Percentiles rank a stretch among this genome's conserved stretches.
Conservation (phyloP, 176 grass and related monocot species). For the Luzula sylvatica region DNA sequence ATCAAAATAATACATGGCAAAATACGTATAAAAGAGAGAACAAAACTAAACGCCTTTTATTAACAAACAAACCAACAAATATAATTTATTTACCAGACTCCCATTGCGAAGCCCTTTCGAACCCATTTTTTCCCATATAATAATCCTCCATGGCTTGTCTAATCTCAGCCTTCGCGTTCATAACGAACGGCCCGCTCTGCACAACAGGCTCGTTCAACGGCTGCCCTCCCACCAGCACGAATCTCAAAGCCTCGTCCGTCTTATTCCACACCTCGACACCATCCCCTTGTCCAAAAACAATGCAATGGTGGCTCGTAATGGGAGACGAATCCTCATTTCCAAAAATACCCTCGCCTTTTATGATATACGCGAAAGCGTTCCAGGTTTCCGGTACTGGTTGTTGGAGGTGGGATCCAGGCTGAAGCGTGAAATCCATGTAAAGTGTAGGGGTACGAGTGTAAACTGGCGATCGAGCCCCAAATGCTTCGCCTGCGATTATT, state of each 20-base stretch:
- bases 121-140: slow-evolving; percentile 47
- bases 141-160: slow-evolving; percentile 68
- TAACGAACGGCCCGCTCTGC: slow-evolving; percentile 70
- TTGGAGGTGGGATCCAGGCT: slow-evolving; percentile 36
- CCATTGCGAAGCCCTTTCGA: slow-evolving; percentile 60
- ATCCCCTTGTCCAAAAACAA: slow-evolving; percentile 51
- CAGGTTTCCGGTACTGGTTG: slow-evolving; percentile 50
- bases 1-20: too few relatives aligned
- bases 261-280: slow-evolving; percentile 59
- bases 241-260: slow-evolving; percentile 57
- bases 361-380: slow-evolving; percentile 75
- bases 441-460: slow-evolving; percentile 72
- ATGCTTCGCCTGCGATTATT: slow-evolving; percentile 79
- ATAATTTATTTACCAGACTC: slow-evolving; percentile 6
- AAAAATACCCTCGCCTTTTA: slow-evolving; percentile 72
- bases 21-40: too few relatives aligned
- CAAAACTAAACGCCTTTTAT: too few relatives aligned
- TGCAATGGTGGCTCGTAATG: slow-evolving; percentile 34
- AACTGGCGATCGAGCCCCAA: slow-evolving; percentile 65
- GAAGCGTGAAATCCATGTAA: slow-evolving; percentile 77
- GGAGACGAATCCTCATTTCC: slow-evolving; percentile 11
- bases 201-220: slow-evolving; percentile 51
- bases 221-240: slow-evolving; percentile 50
- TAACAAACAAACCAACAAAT: too few relatives aligned
- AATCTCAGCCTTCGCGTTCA: slow-evolving; percentile 71